Base-by-base conservation (phyloP, 768 basidiomycete species). In the Stropharia rugosoannulata region DNA sequence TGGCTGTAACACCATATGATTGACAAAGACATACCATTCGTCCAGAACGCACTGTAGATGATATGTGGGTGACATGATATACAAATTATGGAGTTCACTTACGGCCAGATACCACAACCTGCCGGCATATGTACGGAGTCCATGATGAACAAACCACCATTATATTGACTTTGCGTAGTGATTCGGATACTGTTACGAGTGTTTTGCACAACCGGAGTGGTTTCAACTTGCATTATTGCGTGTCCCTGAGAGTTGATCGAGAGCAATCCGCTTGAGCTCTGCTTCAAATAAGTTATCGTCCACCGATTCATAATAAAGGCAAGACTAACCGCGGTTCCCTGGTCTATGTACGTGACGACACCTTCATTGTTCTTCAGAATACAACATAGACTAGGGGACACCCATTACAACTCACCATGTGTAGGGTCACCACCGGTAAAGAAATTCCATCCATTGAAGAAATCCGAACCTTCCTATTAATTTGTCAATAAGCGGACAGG, bases 51-150 rank as follows among this genome's bases (percentile, higher is more conserved):
- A 48, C 79, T 80, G 50, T 47, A 40, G 49, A 38, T 11, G 9
- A 52, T 55, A 51, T 45, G 39, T 35, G 32, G 29, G 25, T 44
- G 41, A 5, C 11, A 50, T 46, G 43, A 40, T 38, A 40, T 22
- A 42, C 54, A 19, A 46, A 49, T n/a, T 15, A 41, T 25, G 37
- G 9, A 32, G 25, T 43, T 42, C 6, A 78, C 78, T 68, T 54
- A 81, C 71, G 90, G 91, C 93, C 92, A 94, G 22, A 86, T 86
- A 37, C 86, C 93, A 70, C 93, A 95, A 12, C 93, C 94, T 0
- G 86, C 85, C 7, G 93, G 93, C 87, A 95, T 93, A 68, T 96
- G 93, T 22, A 85, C 78, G 22, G 91, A 82, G 70, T 95, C 93
- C 78, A 95, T 79, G 44, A 95, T 76, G 58, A 94, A 77, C 36